phyloP scores from a whole-genome alignment of 768 basidiomycete species.

The Tulasnella sp. region DNA sequence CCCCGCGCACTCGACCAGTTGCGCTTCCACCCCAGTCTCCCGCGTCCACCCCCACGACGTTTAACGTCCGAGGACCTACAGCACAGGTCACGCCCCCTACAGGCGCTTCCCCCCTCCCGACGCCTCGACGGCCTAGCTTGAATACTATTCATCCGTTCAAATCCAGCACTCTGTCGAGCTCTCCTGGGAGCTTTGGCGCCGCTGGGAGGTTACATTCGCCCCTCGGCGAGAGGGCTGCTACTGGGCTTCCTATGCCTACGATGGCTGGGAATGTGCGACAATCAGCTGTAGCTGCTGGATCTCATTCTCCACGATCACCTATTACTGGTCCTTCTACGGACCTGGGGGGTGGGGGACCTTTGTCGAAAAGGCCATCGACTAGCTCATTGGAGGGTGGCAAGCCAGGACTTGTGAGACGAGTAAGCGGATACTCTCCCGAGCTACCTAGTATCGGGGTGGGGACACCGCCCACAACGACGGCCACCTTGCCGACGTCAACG shows the following conservation, averaged over 20 bases:
- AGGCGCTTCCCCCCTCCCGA: background rate
- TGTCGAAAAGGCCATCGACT: background rate
- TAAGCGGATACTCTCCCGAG: slow-evolving; percentile 6
- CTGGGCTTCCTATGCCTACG: background rate
- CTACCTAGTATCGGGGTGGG: background rate
- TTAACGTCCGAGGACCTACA: background rate
- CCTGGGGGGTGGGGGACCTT: background rate
- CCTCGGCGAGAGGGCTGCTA: slow-evolving; percentile 1
- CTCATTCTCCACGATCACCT: slow-evolving; percentile 7
- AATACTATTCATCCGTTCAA: slow-evolving; percentile 18
- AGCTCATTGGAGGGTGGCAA: slow-evolving; percentile 6
- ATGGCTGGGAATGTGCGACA: background rate
- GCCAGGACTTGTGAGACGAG: background rate
- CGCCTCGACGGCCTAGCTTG: slow-evolving; percentile 8
- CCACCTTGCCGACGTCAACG: background rate
- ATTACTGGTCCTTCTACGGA: background rate
- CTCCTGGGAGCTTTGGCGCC: slow-evolving; percentile 9
- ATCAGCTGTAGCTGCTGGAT: background rate
- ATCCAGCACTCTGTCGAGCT: slow-evolving; percentile 15
- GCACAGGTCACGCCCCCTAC: slow-evolving; percentile 1
- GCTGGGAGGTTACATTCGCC: slow-evolving; percentile 1
- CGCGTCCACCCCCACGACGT: too few species aligned
- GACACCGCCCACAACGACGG: background rate
- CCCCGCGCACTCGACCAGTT: slow-evolving; percentile 1
- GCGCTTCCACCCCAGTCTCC: background rate